These are phyloP conservation scores for Trypethelium eluteriae DNA, from an alignment of 495 filamentous ascomycete species.

Conservation along the genomic window DNA sequence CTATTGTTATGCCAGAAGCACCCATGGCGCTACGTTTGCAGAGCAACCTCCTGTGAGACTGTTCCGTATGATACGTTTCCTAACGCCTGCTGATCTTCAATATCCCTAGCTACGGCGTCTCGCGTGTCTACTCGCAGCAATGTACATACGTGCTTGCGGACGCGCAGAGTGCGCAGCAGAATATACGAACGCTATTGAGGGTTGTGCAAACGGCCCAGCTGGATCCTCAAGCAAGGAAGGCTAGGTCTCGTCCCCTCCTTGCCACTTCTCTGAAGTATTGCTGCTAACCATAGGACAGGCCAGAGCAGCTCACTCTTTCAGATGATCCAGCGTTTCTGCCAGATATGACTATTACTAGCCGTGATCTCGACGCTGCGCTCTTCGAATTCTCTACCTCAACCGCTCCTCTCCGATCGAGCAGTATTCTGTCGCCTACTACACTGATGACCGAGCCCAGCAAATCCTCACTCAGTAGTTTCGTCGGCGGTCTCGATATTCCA, in stretches of 20 bases:
- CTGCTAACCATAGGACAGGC: slow-evolving; percentile 42
- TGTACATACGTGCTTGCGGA: slow-evolving; percentile 78
- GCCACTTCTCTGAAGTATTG: not conserved
- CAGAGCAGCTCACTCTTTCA: slow-evolving; percentile 65
- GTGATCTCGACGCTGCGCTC: slow-evolving; percentile 49
- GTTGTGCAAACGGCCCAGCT: slow-evolving; percentile 49
- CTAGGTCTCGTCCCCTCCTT: slow-evolving; percentile 47
- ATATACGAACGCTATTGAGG: slow-evolving; percentile 59
- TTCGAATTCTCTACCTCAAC: slow-evolving; percentile 30
- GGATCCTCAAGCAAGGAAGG: slow-evolving; percentile 63
- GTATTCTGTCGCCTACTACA: slow-evolving; percentile 27
- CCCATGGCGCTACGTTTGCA: slow-evolving; percentile 90
- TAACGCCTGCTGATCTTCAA: not conserved
- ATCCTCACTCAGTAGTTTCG: slow-evolving; percentile 23
- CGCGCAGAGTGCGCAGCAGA: slow-evolving; percentile 64
- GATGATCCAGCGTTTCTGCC: slow-evolving; percentile 87
- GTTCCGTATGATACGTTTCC: no score
- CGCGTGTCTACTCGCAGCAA: slow-evolving; percentile 78
- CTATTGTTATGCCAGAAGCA: slow-evolving; percentile 73
- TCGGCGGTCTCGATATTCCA: slow-evolving; percentile 30
- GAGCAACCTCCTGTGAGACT: slow-evolving; percentile 66
- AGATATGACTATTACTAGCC: slow-evolving; percentile 50
- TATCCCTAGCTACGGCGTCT: slow-evolving; percentile 61
- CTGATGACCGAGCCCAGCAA: slow-evolving; percentile 34
- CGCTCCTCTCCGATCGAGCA: slow-evolving; percentile 33